phyloP scores from a whole-genome alignment of 345 rosid genomes.

The Geranium brycei region DNA sequence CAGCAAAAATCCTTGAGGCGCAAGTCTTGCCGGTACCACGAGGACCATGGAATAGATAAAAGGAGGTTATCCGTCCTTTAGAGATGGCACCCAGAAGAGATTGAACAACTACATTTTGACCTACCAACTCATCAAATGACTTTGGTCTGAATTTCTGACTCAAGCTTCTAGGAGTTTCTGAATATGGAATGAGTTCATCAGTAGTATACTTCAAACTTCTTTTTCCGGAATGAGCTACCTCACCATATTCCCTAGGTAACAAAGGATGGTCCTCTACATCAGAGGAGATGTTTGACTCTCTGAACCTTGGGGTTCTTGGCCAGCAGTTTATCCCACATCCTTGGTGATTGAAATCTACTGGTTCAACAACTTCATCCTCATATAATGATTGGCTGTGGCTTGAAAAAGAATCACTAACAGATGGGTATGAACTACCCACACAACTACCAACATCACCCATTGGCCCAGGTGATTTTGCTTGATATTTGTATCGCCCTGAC shows the following conservation, averaged over 20 bases:
- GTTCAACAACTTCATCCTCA: constrained; percentile 39
- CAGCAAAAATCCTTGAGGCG: constrained; percentile 76
- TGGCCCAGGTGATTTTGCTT: constrained; percentile 20
- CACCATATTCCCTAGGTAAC: constrained; percentile 28
- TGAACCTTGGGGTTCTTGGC: constrained; percentile 62
- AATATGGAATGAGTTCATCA: constrained; percentile 21
- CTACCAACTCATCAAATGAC: constrained; percentile 66
- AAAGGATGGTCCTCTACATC: constrained; percentile 66
- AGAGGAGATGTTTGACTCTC: constrained; percentile 48
- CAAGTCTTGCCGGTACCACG: constrained; percentile 92
- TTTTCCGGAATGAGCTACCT: constrained; percentile 15
- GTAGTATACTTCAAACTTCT: constrained; percentile 20
- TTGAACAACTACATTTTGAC: constrained; percentile 67
- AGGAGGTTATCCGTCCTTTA: constrained; percentile 57
- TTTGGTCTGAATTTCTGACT: constrained; percentile 73
- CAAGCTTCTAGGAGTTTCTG: constrained; percentile 47
- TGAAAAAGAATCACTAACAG: constrained; percentile 36
- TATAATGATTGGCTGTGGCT: constrained; percentile 29
- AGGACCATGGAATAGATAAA: constrained; percentile 84
- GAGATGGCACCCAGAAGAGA: constrained; percentile 69
- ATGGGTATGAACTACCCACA: constrained; percentile 40
- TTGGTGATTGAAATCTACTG: constrained; percentile 20
- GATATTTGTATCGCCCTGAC: constrained; percentile 15
- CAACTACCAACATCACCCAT: constrained; percentile 45
- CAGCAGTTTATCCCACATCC: constrained; percentile 77